A percentile compares a stretch with the other conserved stretches of the same genome.
These are phyloP conservation scores for Saitozyma podzolica DNA, from an alignment of 768 basidiomycete species.

Conservation along the genomic window DNA sequence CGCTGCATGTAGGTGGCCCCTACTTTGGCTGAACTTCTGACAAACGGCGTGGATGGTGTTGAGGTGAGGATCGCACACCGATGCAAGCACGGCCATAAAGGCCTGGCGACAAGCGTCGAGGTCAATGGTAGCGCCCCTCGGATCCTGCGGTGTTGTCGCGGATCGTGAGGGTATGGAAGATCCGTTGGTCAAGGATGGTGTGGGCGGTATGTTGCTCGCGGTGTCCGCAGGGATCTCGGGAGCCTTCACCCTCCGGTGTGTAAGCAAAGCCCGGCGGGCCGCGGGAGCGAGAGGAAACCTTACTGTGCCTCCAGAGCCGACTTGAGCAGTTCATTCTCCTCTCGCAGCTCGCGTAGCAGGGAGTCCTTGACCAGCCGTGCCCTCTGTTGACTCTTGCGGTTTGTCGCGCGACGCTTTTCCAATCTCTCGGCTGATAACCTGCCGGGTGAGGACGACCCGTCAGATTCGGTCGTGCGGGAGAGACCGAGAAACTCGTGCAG, in stretches of 20 bases:
- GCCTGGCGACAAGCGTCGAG: conserved; percentile 7
- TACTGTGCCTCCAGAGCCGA: not conserved
- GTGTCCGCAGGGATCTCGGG: not conserved
- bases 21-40: conserved; percentile 3
- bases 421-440: not conserved
- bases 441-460: too few relatives aligned
- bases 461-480: too few relatives aligned
- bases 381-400: conserved; percentile 12
- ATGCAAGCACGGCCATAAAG: conserved; percentile 11
- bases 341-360: conserved; percentile 3
- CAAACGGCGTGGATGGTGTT: conserved; percentile 16
- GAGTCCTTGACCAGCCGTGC: conserved; percentile 1
- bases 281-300: not conserved
- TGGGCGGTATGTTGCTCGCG: not conserved
- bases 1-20: not conserved
- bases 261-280: not conserved
- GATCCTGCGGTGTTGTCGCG: too few relatives aligned
- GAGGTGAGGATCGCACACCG: conserved; percentile 16
- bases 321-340: conserved; percentile 8
- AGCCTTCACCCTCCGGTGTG: not conserved
- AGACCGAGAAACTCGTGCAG: too few relatives aligned
- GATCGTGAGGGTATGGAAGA: too few relatives aligned
- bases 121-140: not conserved
- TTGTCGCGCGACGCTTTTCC: conserved; percentile 8
- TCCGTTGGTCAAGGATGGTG: not conserved